phyloP scores from a whole-genome alignment of 345 rosid species.

The Rhodamnia rubescens region DNA sequence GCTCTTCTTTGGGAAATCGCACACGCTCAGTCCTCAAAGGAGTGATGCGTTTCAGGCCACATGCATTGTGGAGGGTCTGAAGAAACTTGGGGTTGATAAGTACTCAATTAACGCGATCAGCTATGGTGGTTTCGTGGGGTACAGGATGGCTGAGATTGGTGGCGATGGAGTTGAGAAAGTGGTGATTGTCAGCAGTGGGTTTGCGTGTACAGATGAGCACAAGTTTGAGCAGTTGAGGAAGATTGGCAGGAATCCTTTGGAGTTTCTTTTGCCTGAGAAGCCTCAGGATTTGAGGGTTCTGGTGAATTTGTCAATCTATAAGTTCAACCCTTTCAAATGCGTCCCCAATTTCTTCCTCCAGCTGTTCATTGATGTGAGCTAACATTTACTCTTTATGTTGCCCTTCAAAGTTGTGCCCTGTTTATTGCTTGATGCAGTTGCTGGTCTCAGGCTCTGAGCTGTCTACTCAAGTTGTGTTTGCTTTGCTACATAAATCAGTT shows the following conservation, averaged over 20 bases:
- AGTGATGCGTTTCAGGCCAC: slow-evolving; percentile 47
- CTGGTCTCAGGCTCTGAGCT: background rate
- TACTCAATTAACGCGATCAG: slow-evolving; percentile 48
- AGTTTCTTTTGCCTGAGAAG: slow-evolving; percentile 40
- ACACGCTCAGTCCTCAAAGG: slow-evolving; percentile 24
- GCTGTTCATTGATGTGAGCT: slow-evolving; percentile 48
- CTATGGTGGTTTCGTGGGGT: slow-evolving; percentile 75
- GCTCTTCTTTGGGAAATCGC: slow-evolving; percentile 51
- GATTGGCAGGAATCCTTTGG: slow-evolving; percentile 33
- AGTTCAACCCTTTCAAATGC: slow-evolving; percentile 23
- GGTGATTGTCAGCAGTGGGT: slow-evolving; percentile 60
- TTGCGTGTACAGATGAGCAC: slow-evolving; percentile 31
- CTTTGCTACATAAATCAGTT: background rate
- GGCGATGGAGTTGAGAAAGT: slow-evolving; percentile 43
- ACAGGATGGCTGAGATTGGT: slow-evolving; percentile 52
- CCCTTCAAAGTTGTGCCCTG: background rate
- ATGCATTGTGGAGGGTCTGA: slow-evolving; percentile 42
- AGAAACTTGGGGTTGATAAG: slow-evolving; percentile 34
- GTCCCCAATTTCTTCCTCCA: slow-evolving; percentile 45
- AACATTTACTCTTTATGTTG: background rate
- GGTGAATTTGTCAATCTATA: slow-evolving; percentile 24
- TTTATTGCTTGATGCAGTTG: background rate
- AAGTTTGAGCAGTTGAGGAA: slow-evolving; percentile 24
- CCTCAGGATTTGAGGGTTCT: slow-evolving; percentile 40
- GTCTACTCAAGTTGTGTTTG: background rate